These are phyloP conservation scores for Articulospora tetracladia DNA, from an alignment of 495 filamentous ascomycete genomes.

Conservation along the genomic window DNA sequence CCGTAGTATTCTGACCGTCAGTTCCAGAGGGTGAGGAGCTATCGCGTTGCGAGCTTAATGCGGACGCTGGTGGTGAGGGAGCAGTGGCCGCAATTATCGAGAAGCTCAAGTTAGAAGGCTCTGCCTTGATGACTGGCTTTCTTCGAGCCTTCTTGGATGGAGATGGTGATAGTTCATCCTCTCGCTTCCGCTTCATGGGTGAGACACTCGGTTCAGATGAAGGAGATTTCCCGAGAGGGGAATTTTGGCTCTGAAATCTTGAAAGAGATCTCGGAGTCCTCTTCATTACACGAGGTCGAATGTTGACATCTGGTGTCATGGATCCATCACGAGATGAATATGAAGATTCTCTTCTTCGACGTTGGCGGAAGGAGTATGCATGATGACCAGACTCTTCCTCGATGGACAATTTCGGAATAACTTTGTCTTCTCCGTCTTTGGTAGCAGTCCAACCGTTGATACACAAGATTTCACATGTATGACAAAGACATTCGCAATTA, in stretches of 20 bases:
- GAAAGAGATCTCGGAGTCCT: constrained; percentile 20
- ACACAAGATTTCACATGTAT: constrained; percentile 72
- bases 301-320: constrained; percentile 24
- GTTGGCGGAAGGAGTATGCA: constrained; percentile 21
- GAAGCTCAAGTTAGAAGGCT: constrained; percentile 9
- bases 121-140: constrained; percentile 9
- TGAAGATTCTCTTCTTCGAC: constrained; percentile 11
- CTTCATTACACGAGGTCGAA: constrained; percentile 21
- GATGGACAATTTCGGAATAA: constrained; percentile 23
- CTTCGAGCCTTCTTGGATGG: constrained; percentile 6
- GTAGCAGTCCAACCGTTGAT: constrained; percentile 73
- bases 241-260: constrained; percentile 15
- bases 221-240: constrained; percentile 7
- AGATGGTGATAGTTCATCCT: not conserved
- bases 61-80: constrained; percentile 8
- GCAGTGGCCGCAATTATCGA: not conserved
- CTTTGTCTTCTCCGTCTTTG: constrained; percentile 11
- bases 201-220: constrained; percentile 6
- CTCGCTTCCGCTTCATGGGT: constrained; percentile 13
- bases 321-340: constrained; percentile 21
- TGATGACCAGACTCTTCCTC: constrained; percentile 14
- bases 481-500: constrained; percentile 93
- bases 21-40: constrained; percentile 12
- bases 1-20: constrained; percentile 16
- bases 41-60: not conserved